Base-by-base conservation (phyloP, 2,329 filamentous ascomycete genomes). In the Beauveria caledonica region DNA sequence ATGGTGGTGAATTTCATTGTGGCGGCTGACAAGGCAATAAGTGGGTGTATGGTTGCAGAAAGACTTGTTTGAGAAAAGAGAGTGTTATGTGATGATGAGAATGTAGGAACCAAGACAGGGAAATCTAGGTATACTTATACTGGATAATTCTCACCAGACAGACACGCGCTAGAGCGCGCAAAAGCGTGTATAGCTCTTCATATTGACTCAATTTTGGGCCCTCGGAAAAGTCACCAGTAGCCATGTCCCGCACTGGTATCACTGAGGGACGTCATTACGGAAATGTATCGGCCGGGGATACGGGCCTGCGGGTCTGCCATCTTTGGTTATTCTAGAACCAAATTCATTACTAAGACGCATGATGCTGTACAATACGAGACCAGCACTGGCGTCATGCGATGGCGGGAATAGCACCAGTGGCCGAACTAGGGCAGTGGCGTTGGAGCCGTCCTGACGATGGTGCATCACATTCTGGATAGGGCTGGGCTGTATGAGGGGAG, bases 1-100 rank as follows among this genome's bases (percentile, higher is more conserved):
- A 21, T 29, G 29, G 49, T 45, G 27, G 48, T 39, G 27, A 60
- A 39, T 9, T 53, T 51, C 57, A 60, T 60, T 52, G 25, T 53
- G 27, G 39, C n/a, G 48, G 25, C 23, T 58, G 39, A 29, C 10
- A 51, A 21, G 19, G 36, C 27, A 7, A 1, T 36, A 40, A 13
- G 10, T 50, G 19, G 4, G 27, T 13, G 50, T 44, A 13, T 40
- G 27, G n/a, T 19, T 49, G 29, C 29, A 25, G 21, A 21, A 25
- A 25, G 54, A 33, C 9, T 29, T 45, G 27, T 25, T 15, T 10
- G 39, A 29, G n/a, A 36, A 5, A 13, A 19, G 13, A 39, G 49
- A 23, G 25, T 36, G 40, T 19, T 9, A 33, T 40, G 54, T 49
- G 54, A 40, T 17, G 29, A 25, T 25, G 52, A 17, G 51, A 53